Base-by-base conservation (phyloP, 176 grass and related monocot genomes). In the Bonia amplexicaulis region DNA sequence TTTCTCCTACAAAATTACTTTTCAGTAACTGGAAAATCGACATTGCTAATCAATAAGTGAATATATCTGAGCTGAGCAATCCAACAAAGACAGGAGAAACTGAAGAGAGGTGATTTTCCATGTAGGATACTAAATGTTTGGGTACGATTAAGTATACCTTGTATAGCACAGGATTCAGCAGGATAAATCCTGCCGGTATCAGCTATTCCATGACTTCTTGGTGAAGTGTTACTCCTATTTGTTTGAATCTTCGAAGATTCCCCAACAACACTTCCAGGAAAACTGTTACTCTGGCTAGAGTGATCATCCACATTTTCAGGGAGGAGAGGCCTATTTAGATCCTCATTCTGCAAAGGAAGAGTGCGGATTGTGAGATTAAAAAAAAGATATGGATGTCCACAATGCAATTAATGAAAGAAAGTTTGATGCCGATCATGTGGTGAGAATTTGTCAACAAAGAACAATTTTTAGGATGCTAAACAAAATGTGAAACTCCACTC, bases 301-400 rank as follows among this genome's bases (percentile, higher is more conserved):
- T 53, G 48, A 70, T 37, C 70, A 63, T 85, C 88, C 48, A 57
- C 47, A 88, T 80, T 89, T 69, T 89, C 90, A 73, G 66, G 82
- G 73, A 97, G 80, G 42, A 97, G 88, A 85, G 90, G 95, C 66
- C 87, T 97, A 49, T 85, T 89, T 79, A 97, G 77, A 80, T 94
- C 87, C 87, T 92, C 84, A 40, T 73, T 61, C 95, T 97, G 84
- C 66, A 93, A 86, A 81, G 15, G 54, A 85, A 82, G 45, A 69
- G 66, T 12, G 39, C 60, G 45, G 64, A 84, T 39, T 57, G 53
- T 83, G n/a, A 63, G 35, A 71, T 67, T 67, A 71, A 12, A 74
- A 57, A 65, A 53, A 62, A 17, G 54, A 65, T 29, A 80, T 33
- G 41, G 15, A 71, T 62, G 58, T 12, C 19, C 41, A 62, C 22